Base-by-base conservation (phyloP, 257 asterid genomes). In the Leonotis leonurus region DNA sequence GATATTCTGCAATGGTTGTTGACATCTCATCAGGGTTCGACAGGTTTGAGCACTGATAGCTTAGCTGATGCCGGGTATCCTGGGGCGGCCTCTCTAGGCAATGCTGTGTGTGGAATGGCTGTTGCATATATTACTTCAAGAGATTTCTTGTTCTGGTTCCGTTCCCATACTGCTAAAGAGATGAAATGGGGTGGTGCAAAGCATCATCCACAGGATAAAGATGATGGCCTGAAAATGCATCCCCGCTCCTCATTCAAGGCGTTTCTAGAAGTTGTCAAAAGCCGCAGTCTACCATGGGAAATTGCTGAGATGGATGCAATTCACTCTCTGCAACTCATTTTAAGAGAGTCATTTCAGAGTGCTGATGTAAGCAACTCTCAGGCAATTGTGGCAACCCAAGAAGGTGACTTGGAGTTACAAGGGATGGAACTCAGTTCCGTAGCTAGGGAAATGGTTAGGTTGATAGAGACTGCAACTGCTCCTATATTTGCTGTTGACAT, bases 131-230 rank as follows among this genome's bases (percentile, higher is more conserved):
- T 89, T 40, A 82, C 90, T 49, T 60, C 88, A 26, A 68, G 71
- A 43, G 93, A 89, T 76, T 84, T 77, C 64, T 68, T 89, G 75
- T 89, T 89, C 75, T 89, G 96, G 96, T 89, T 86, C 45, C 85
- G 96, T 35, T 89, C 95, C 60, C 90, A 86, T 68, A 81, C 95
- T n/a, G 95, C 82, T 0, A 84, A 77, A 54, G 93, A 86, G 81
- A 79, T 86, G 33, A 86, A 89, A 61, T 89, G 96, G 96, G 96
- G 93, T 73, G 96, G 96, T 21, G 95, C 96, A 39, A 86, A 84
- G 80, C 96, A 89, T 78, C 87, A 82, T 55, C 95, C 96, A 2
- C 80, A 73, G 56, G 95, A 85, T 68, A 89, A 86, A 75, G 96
- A 89, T 37, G 90, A 86, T 18, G 84, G 89, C 30, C 82, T 77